These are phyloP conservation scores for Entoloma clypeatum DNA, from an alignment of 1,284 basidiomycete genomes.

Conservation along the genomic window DNA sequence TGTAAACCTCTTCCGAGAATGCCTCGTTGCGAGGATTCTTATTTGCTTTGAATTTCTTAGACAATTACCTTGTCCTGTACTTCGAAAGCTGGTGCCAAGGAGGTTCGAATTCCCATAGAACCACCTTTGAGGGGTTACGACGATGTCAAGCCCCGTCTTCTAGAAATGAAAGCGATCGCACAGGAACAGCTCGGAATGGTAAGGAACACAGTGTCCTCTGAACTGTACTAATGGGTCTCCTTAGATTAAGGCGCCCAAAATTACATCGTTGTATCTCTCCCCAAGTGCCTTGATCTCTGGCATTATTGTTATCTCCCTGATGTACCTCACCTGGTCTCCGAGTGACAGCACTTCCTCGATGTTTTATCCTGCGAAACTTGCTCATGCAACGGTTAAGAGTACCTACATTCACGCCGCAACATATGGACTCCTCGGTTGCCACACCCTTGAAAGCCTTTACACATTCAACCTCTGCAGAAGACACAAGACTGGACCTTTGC, in stretches of 20 bases:
- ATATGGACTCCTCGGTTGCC: slow-evolving; percentile 28
- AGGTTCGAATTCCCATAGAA: slow-evolving; percentile 55
- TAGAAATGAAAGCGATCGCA: slow-evolving; percentile 32
- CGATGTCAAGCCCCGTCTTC: slow-evolving; percentile 72
- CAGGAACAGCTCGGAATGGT: slow-evolving; percentile 49
- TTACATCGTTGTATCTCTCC: slow-evolving; percentile 53
- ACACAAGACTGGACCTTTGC: slow-evolving; percentile 48
- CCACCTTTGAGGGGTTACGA: slow-evolving; percentile 71
- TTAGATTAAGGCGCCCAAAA: slow-evolving; percentile 60
- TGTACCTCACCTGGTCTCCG: slow-evolving; percentile 43
- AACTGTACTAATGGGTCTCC: neutral
- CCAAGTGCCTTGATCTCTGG: slow-evolving; percentile 16
- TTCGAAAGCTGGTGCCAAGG: slow-evolving; percentile 44
- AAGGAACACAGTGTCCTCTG: slow-evolving; percentile 20
- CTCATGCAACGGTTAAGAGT: slow-evolving; percentile 18
- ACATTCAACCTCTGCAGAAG: slow-evolving; percentile 48
- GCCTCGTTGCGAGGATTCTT: neutral
- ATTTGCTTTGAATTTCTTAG: slow-evolving; percentile 30
- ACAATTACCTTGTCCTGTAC: slow-evolving; percentile 68
- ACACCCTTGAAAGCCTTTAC: slow-evolving; percentile 53
- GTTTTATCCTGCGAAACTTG: slow-evolving; percentile 25
- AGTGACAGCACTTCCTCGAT: slow-evolving; percentile 23
- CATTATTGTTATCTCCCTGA: slow-evolving; percentile 24
- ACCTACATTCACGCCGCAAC: slow-evolving; percentile 14
- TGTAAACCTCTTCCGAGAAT: neutral